Evolutionary conservation across 1,284 basidiomycete genomes (phyloP), one percentile per base, ranked within the genome.

Genomic region (Violaceomyces palustris): DNA sequence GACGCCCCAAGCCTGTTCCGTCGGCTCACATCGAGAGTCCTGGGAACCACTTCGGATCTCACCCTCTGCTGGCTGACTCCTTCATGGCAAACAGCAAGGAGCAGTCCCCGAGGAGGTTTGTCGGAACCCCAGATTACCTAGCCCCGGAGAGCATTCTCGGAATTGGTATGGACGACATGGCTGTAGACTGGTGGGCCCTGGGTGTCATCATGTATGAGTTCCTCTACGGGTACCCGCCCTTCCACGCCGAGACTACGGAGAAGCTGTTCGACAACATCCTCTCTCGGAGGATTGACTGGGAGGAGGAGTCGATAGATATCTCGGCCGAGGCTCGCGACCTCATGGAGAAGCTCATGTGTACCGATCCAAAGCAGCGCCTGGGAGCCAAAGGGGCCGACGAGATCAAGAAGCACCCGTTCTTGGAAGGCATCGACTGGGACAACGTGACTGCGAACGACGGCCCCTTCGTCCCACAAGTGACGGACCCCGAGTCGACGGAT

Each of bases 141-240:
- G 89, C 92, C 3, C 92, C 92, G 0, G 92, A 97, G 75, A 93
- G 88, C 35, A 96, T 98, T 52, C 81, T 97, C 42, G 94, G 94
- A 51, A 81, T 97, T 56, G 87, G 91, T 38, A 89, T 89, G 41
- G 93, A 98, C 71, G 92, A 98, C 75, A 86, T 85, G 31, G 84
- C 86, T 12, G 94, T 97, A 52, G 94, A 99, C 77, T 99, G 94
- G 91, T 99, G 94, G 94, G 94, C 94, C 12, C 80, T 98, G 26
- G 94, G 94, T 51, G 91, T 97, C 34, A 94, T 99, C 67, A 86
- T 91, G 22, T 98, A 98, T 76, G 93, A 99, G 77, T 98, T 99
- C 75, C 76, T 98, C 26, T 98, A 93, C 64, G 92, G 94, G 3
- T 82, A 91, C 29, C 94, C 94, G 24, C 94, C 94, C 0, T 99